Base-by-base conservation (phyloP, 208 protist genomes). In the Leishmania guyanensis region DNA sequence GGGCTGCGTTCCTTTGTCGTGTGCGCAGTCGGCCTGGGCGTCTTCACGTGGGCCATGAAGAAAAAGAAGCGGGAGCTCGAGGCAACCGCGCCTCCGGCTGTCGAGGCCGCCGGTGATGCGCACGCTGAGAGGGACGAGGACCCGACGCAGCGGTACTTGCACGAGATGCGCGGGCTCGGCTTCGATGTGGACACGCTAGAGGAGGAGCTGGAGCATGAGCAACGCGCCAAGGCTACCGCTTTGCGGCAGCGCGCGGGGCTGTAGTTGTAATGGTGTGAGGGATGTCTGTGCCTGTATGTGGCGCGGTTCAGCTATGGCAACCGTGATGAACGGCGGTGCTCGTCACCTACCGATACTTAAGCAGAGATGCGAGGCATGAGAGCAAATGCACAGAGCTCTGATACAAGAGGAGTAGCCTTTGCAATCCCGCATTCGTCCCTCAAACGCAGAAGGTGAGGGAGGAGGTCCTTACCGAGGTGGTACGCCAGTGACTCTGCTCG, bases 101-200 rank as follows among this genome's bases (percentile, higher is more conserved):
- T 29, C 2, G 76, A 64, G 29, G 78, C 79, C 16, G 48, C 50
- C 10, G 20, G 17, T 26, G 72, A 26, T 43, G n/a, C 29, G 70
- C 26, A 68, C 56, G 54, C 26, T 4, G 76, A 78, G 8, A 66
- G 73, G 3, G 82, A 86, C 0, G 85, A 88, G 0, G 90, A 95
- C 79, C 89, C 91, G 26, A 95, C 91, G 58, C 79, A 89, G 75
- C 86, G 93, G 60, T 95, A 96, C 78, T 69, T 96, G 46, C 86
- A 95, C 70, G 91, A 95, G 79, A 96, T 96, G 93, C 88, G 93
- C n/a, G 83, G 88, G 1, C 79, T 96, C 20, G 93, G 93, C 39
- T 96, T 96, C 69, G 93, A 96, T 74, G 93, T 96, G 5, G 93
- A 96, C 73, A 93, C 91, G 22, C 79, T 95, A 12, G 93, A 96